phyloP scores from a whole-genome alignment of 495 filamentous ascomycete species.

The Penicillium simplicissimum region DNA sequence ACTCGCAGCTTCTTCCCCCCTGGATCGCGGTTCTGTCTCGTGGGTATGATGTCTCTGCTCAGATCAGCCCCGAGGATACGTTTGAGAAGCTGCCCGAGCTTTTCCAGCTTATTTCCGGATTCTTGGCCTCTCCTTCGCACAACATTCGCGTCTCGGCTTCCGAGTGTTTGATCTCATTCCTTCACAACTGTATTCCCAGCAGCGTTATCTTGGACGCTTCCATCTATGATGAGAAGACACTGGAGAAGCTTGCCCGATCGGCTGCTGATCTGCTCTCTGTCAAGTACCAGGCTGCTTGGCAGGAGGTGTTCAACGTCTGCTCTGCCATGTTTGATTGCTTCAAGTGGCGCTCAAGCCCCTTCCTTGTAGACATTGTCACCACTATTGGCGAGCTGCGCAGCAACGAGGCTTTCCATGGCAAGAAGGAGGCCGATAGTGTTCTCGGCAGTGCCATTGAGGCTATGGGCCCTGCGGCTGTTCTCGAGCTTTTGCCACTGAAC shows the following conservation, averaged over 20 bases:
- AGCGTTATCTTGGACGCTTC: slow-evolving; percentile 81
- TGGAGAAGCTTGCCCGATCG: slow-evolving; percentile 70
- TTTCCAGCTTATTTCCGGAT: slow-evolving; percentile 72
- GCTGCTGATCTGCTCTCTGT: slow-evolving; percentile 75
- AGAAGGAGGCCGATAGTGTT: slow-evolving; percentile 91
- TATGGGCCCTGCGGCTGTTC: slow-evolving; percentile 82
- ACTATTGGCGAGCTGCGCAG: slow-evolving; percentile 83
- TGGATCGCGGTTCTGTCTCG: slow-evolving; percentile 95
- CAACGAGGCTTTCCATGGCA: slow-evolving; percentile 87
- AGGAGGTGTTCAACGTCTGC: slow-evolving; percentile 89
- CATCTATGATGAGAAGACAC: slow-evolving; percentile 79
- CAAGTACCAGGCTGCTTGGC: slow-evolving; percentile 92
- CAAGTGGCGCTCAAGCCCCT: slow-evolving; percentile 77
- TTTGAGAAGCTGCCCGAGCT: slow-evolving; percentile 83
- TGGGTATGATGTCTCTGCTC: slow-evolving; percentile 90
- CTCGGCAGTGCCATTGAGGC: slow-evolving; percentile 81
- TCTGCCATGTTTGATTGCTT: slow-evolving; percentile 85
- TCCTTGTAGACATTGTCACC: slow-evolving; percentile 69
- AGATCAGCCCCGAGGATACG: slow-evolving; percentile 80
- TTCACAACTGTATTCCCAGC: slow-evolving; percentile 81
- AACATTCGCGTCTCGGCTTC: slow-evolving; percentile 93
- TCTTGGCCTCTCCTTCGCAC: slow-evolving; percentile 81
- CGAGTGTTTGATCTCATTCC: slow-evolving; percentile 90
- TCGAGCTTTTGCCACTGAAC: slow-evolving; percentile 82
- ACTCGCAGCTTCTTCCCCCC: slow-evolving; percentile 88